A percentile compares a stretch with the other conserved stretches of the same genome.
Evolutionary conservation across 2,329 filamentous ascomycete species (phyloP).

Genomic region (Colletotrichum horii): DNA sequence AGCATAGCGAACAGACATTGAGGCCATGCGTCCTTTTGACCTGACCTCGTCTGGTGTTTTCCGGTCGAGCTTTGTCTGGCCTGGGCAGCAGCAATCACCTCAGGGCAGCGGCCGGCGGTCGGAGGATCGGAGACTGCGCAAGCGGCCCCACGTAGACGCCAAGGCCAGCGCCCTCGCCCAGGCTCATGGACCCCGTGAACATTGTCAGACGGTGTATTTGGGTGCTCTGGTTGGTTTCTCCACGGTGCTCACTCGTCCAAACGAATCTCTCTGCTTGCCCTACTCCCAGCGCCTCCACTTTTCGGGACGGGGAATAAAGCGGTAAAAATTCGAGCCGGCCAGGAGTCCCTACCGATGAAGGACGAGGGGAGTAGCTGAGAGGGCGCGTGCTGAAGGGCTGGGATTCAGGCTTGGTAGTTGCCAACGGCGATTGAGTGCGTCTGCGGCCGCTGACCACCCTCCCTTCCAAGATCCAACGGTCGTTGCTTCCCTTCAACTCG

Average conservation of each 20-base stretch:
- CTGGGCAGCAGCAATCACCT: not conserved
- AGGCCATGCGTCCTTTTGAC: not conserved
- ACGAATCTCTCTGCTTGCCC: not conserved
- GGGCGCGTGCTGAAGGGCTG: conserved; percentile 6
- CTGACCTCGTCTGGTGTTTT: not conserved
- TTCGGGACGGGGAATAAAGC: conserved; percentile 1
- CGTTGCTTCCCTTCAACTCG: not conserved
- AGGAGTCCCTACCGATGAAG: not conserved
- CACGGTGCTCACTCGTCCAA: not conserved
- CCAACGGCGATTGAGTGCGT: not conserved
- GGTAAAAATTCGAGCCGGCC: not conserved
- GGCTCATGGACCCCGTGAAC: not conserved
- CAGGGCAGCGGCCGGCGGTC: not conserved
- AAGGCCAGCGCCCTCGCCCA: not conserved
- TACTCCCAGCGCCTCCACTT: not conserved
- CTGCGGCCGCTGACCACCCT: conserved; percentile 9
- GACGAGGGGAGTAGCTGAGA: not conserved
- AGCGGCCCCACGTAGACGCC: conserved; percentile 5
- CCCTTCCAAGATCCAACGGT: not conserved
- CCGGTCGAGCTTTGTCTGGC: not conserved
- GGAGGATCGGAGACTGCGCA: not conserved
- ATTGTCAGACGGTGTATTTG: not conserved
- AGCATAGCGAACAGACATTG: not conserved
- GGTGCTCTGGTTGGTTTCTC: not conserved
- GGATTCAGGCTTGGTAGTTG: not conserved